phyloP scores from a whole-genome alignment of 2,329 filamentous ascomycete genomes.

The Thelonectria blattea region DNA sequence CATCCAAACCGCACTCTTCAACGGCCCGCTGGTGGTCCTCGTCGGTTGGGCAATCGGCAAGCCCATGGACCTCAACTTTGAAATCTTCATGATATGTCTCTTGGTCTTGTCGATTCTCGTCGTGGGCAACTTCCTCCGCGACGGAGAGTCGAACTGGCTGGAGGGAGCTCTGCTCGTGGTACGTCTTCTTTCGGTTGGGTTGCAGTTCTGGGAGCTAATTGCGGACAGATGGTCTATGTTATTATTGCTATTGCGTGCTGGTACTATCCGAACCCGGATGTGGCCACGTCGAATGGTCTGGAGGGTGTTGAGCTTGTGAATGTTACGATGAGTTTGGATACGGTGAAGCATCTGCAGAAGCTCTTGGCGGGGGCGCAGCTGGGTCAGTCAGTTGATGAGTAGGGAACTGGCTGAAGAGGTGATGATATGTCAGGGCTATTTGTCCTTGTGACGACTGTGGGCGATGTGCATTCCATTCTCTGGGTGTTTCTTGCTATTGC shows the following conservation, averaged over 20 bases:
- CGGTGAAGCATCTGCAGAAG: constrained; percentile 37
- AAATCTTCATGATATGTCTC: constrained; percentile 76
- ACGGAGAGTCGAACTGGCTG: constrained; percentile 77
- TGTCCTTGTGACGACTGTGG: not conserved
- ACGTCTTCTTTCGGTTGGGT: not conserved
- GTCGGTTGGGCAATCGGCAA: constrained; percentile 72
- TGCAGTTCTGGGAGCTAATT: not conserved
- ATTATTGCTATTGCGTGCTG: constrained; percentile 54
- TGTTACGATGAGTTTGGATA: constrained; percentile 41
- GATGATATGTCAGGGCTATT: not conserved
- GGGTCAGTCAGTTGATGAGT: constrained; percentile 9
- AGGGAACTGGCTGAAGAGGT: not conserved
- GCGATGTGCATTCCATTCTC: too few species aligned
- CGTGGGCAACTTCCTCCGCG: constrained; percentile 76
- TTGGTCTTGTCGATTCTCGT: constrained; percentile 77
- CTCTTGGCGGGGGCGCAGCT: constrained; percentile 29
- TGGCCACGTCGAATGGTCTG: constrained; percentile 43
- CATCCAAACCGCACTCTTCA: constrained; percentile 78
- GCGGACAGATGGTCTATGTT: constrained; percentile 45
- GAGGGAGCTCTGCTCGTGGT: constrained; percentile 75
- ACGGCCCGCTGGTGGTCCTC: constrained; percentile 73
- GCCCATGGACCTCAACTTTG: constrained; percentile 73
- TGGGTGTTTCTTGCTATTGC: too few species aligned
- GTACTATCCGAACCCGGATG: constrained; percentile 52
- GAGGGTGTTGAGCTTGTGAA: constrained; percentile 35